Conservation (phyloP, 495 filamentous ascomycete genomes). For the Cercophora scortea region DNA sequence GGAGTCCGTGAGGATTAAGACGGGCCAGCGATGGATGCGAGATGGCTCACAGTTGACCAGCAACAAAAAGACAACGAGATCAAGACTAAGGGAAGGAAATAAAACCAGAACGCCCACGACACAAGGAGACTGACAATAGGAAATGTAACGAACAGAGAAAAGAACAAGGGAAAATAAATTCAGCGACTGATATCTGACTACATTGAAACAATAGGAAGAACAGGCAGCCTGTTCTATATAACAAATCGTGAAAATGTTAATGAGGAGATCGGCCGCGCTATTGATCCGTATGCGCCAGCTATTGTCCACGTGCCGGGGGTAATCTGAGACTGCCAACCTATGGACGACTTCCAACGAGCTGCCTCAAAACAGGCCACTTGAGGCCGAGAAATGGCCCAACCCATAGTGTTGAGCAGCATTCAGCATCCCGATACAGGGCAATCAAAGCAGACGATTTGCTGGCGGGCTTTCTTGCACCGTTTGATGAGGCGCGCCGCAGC, state of each 20-base stretch:
- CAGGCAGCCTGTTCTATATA: not conserved
- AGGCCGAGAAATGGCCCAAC: not conserved
- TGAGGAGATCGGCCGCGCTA: too few relatives aligned
- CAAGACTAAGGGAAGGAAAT: not conserved
- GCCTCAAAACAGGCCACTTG: too few relatives aligned
- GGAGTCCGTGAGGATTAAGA: not conserved
- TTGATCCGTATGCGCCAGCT: too few relatives aligned
- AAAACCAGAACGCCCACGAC: not conserved
- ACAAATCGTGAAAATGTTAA: not conserved
- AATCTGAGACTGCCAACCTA: too few relatives aligned
- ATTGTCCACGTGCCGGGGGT: too few relatives aligned
- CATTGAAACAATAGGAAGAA: not conserved
- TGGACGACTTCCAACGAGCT: too few relatives aligned
- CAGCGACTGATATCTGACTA: not conserved
- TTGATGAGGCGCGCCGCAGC: constrained; percentile 2
- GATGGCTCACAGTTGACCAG: not conserved
- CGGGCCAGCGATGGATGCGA: not conserved
- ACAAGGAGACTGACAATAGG: not conserved
- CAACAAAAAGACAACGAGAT: not conserved
- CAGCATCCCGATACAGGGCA: too few relatives aligned
- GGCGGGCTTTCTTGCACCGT: not conserved
- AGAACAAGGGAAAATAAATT: not conserved
- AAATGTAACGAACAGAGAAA: not conserved
- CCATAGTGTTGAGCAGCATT: not conserved
- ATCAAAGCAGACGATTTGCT: constrained; percentile 7